These are phyloP conservation scores for Amanita muscaria DNA, from an alignment of 768 basidiomycete genomes.

Conservation along the genomic window DNA sequence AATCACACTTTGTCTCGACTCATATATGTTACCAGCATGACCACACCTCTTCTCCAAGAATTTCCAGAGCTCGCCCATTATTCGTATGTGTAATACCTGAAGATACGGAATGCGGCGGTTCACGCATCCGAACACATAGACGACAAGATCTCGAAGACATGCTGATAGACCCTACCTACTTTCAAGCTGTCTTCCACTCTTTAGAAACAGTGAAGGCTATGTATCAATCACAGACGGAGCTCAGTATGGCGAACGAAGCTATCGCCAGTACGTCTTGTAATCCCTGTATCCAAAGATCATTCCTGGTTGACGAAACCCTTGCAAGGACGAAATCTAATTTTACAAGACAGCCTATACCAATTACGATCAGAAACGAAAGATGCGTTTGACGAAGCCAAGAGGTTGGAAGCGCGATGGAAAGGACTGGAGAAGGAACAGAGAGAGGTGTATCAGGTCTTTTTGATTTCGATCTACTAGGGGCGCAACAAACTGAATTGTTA, in stretches of 20 bases:
- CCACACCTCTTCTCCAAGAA: conserved; percentile 43
- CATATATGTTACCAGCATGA: conserved; percentile 14
- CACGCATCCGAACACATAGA: conserved; percentile 29
- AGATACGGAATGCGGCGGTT: neutral
- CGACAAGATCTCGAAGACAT: conserved; percentile 89
- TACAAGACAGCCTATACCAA: conserved; percentile 68
- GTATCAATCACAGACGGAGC: conserved; percentile 67
- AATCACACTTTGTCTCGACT: no score
- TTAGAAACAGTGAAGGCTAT: conserved; percentile 64
- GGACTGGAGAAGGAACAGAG: conserved; percentile 83
- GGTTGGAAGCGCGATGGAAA: conserved; percentile 74
- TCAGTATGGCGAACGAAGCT: conserved; percentile 77
- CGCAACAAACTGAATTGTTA: conserved; percentile 1
- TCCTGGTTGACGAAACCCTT: conserved; percentile 7
- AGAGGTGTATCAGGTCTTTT: conserved; percentile 75
- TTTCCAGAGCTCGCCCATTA: conserved; percentile 68
- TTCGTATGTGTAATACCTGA: conserved; percentile 40
- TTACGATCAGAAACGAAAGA: conserved; percentile 78
- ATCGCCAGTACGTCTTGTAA: conserved; percentile 60
- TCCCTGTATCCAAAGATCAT: conserved; percentile 1
- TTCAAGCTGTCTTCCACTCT: conserved; percentile 82
- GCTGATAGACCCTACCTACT: conserved; percentile 71
- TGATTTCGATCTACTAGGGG: neutral
- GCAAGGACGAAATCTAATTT: conserved; percentile 63
- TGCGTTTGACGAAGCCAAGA: conserved; percentile 81